Evolutionary conservation across 2,329 filamentous ascomycete species (phyloP).

Genomic region (Sporothrix inflata): DNA sequence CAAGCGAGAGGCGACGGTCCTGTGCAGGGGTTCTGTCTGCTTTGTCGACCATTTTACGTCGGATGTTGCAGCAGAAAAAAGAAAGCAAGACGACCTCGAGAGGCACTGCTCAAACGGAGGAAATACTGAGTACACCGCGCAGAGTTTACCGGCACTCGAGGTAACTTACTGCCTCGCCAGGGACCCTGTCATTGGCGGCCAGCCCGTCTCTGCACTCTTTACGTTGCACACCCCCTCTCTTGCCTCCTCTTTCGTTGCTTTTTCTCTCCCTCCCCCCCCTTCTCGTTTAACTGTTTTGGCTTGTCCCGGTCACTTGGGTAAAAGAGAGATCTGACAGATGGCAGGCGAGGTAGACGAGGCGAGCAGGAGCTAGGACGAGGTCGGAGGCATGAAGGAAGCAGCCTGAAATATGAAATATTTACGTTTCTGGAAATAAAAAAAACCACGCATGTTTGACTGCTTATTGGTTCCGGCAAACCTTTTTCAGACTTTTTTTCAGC

Average conservation of each 20-base stretch:
- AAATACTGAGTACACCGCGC: too few relatives aligned
- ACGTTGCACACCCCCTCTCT: background rate
- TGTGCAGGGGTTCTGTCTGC: too few relatives aligned
- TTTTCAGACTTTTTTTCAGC: background rate
- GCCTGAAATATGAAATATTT: too few relatives aligned
- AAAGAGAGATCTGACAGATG: conserved; percentile 16
- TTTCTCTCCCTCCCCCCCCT: background rate
- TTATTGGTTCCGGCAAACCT: conserved; percentile 1
- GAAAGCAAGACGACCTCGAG: background rate
- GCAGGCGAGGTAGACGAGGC: background rate
- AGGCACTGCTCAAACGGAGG: too few relatives aligned
- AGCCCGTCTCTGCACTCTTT: too few relatives aligned
- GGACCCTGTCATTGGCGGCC: too few relatives aligned
- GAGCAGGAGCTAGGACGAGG: background rate
- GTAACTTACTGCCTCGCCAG: too few relatives aligned
- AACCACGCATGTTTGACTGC: background rate
- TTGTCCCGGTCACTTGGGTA: conserved; percentile 10
- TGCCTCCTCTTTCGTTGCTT: background rate
- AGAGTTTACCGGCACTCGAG: too few relatives aligned
- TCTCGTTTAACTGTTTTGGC: conserved; percentile 2
- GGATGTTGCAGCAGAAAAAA: background rate
- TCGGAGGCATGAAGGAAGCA: too few relatives aligned
- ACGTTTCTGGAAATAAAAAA: background rate
- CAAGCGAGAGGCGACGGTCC: background rate
- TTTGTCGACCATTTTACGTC: too few relatives aligned